Conservation (phyloP, 805 yeast species). For the Kodamaea kaohsiungensis region DNA sequence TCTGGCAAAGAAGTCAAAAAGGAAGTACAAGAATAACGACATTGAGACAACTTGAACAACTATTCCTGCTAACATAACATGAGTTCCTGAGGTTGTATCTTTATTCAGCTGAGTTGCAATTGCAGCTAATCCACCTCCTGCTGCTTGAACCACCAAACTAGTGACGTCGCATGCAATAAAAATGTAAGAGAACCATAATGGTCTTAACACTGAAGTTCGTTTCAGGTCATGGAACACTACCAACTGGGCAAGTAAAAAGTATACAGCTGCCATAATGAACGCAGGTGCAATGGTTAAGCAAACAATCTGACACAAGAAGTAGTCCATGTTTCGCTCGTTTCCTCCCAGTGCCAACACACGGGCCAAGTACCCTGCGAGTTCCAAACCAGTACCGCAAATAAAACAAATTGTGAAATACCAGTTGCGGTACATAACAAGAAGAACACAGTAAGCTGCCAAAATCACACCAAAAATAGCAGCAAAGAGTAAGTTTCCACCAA, state of each 20-base stretch:
- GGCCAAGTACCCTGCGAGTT: conserved; percentile 13
- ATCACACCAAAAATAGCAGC: conserved; percentile 12
- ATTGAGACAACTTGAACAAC: conserved; percentile 22
- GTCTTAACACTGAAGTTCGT: conserved; percentile 7
- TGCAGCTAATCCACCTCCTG: conserved; percentile 21
- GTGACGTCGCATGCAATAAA: conserved; percentile 15
- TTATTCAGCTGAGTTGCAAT: conserved; percentile 8
- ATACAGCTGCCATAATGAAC: conserved; percentile 15
- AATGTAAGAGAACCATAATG: conserved; percentile 15
- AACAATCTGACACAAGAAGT: conserved; percentile 11
- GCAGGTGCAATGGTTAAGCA: conserved; percentile 16
- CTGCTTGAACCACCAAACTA: conserved; percentile 18
- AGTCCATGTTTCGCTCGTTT: conserved; percentile 4
- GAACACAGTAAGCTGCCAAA: conserved; percentile 11
- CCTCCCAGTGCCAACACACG: conserved; percentile 7
- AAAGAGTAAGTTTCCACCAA: conserved; percentile 17
- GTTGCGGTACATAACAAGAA: conserved; percentile 17
- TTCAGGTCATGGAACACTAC: conserved; percentile 7
- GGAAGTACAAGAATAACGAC: conserved; percentile 18
- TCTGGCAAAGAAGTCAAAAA: conserved; percentile 20
- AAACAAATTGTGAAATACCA: conserved; percentile 17
- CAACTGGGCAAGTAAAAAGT: conserved; percentile 14
- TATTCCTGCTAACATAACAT: conserved; percentile 23
- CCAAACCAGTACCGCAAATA: conserved; percentile 10
- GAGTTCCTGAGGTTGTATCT: conserved; percentile 15